Base-by-base conservation (phyloP, 140 eudicot genomes). In the Flaveria floridana region DNA sequence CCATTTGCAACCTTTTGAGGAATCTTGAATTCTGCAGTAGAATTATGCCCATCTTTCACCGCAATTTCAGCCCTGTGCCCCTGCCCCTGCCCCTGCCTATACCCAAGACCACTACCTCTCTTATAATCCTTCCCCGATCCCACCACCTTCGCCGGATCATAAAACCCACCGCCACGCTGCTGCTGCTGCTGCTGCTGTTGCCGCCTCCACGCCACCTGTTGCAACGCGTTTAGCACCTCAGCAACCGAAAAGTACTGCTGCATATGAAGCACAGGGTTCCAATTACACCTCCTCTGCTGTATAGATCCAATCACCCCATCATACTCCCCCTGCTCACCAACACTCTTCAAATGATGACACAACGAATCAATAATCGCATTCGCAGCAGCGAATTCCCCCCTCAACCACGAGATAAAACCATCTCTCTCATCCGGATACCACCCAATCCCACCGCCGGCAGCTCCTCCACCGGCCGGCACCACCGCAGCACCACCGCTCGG, bases 341-440 rank as follows among this genome's bases (percentile, higher is more conserved):
- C 78, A 26, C 66, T 65, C 77, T 79, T 82, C 85, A 91, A 25
- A 53, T 91, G 97, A 68, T 88, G 89, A 78, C 97, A 91, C 74
- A 91, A 65, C 1, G 96, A 79, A 70, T 91, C 97, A 4, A 91
- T 91, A 7, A 91, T 91, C 51, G 96, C 96, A 71, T 91, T 91
- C 0, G 97, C 92, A 14, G 97, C 97, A 0, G 97, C 97, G 51
- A 91, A 91, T 81, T 91, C 97, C 7, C 95, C 92, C 7, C 97
- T 80, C 64, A 91, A 50, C 97, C 97, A 91, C 42, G 80, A 74
- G 20, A 88, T 76, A 58, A 86, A 85, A 61, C 86, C 92, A 25
- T 91, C 97, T 73, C 95, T 68, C 70, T 86, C 97, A 26, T 88
- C 91, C 56, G 86, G 75, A 61, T 75, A 87, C 85, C 83, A 81